Conservation (phyloP, 495 filamentous ascomycete genomes). For the Podospora fimiseda region DNA sequence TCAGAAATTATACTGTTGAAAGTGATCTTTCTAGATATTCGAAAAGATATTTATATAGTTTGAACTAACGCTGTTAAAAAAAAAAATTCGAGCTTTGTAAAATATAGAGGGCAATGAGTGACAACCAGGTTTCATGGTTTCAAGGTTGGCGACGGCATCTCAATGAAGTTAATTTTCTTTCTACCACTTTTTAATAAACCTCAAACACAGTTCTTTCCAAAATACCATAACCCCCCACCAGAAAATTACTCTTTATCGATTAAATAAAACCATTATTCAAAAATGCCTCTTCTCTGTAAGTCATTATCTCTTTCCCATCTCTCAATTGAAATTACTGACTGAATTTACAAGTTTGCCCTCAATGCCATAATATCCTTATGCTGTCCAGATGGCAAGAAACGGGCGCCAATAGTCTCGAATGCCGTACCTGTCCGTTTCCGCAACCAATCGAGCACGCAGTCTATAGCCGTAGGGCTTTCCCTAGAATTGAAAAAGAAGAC, state of each 20-base stretch:
- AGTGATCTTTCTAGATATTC: no score
- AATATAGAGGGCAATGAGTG: no score
- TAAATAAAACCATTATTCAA: slow-evolving; percentile 6
- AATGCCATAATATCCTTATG: slow-evolving; percentile 84
- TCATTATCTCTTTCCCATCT: neutral
- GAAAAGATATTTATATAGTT: no score
- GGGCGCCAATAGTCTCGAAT: slow-evolving; percentile 67
- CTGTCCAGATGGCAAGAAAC: slow-evolving; percentile 37
- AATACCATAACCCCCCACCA: no score
- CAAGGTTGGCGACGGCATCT: neutral
- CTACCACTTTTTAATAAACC: no score
- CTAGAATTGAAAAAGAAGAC: slow-evolving; percentile 80
- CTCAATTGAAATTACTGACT: slow-evolving; percentile 8
- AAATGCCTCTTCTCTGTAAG: slow-evolving; percentile 66
- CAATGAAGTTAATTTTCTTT: no score
- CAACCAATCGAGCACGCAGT: slow-evolving; percentile 64
- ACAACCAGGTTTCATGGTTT: no score
- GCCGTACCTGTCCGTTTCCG: slow-evolving; percentile 88
- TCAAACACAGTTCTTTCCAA: no score
- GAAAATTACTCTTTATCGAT: neutral
- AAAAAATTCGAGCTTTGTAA: no score
- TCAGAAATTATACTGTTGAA: no score
- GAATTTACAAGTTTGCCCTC: slow-evolving; percentile 67
- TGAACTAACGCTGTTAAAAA: no score
- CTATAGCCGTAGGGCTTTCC: slow-evolving; percentile 69